Evolutionary conservation across 164 flowering plant species (phyloP), one percentile per base, ranked within the genome.

Genomic region (Piper longum): DNA sequence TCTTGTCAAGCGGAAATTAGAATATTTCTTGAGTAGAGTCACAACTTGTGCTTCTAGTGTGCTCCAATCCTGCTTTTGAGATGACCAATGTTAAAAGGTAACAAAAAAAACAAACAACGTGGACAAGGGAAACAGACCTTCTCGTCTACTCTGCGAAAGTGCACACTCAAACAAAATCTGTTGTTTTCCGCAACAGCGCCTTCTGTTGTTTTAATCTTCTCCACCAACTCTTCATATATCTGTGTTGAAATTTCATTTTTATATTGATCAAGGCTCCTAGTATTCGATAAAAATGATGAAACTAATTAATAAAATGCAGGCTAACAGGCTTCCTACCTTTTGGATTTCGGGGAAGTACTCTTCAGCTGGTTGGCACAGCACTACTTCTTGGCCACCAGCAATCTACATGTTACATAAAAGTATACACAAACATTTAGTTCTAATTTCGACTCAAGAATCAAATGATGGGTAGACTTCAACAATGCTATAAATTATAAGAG

Each of bases 341-440:
- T 87, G 82, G 43, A 95, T 87, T 83, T 83, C 84, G 9, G 96
- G 96, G 40, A 88, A 69, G 64, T 84, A 88, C 60, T 87, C 87
- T 63, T 69, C 75, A 2, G 97, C 97, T 7, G 99, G 83, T 68
- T 95, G 97, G 69, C 76, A 90, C 2, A 82, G 75, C 40, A 88
- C 80, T 5, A 70, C 70, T 60, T 79, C 75, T 48, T 48, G 52
- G 7, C 14, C 52, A 63, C 75, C 76, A 1, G 78, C 80, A 92
- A 85, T 17, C 36, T 61, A 26, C 6, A 45, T n/a, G 40, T 16
- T 0, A 57, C 4, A 56, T 16, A 43, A 26, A 59, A 45, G 13
- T 9, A 5, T 44, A 14, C 44, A 41, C 4, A 6, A 45, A 39
- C 62, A 13, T 57, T 4, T 4, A 17, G 8, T 13, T 36, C 60